These are phyloP conservation scores for Leccinum pachyderme DNA, from an alignment of 1,284 basidiomycete genomes.

Conservation along the genomic window DNA sequence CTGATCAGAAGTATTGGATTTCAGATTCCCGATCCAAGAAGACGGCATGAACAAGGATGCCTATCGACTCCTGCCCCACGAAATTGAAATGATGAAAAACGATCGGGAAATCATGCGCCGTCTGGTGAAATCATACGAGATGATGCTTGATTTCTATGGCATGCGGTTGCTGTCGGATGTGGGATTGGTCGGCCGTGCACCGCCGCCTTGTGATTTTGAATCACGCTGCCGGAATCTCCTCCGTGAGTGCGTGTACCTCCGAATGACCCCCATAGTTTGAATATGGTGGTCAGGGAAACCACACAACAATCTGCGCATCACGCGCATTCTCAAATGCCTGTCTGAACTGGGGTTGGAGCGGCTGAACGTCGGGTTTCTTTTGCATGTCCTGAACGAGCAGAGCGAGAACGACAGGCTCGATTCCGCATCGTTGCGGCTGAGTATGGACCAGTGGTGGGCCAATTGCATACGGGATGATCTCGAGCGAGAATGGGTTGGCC, in stretches of 20 bases:
- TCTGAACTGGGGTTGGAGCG: slow-evolving; percentile 66
- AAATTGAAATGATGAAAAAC: slow-evolving; percentile 58
- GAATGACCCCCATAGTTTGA: background rate
- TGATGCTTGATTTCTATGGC: slow-evolving; percentile 77
- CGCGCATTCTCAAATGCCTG: slow-evolving; percentile 73
- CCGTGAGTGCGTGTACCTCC: slow-evolving; percentile 43
- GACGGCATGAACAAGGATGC: slow-evolving; percentile 68
- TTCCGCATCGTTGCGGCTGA: slow-evolving; percentile 46
- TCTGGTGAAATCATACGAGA: slow-evolving; percentile 57
- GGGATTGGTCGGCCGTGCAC: slow-evolving; percentile 51
- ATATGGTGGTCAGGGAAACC: slow-evolving; percentile 43
- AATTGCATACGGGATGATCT: slow-evolving; percentile 64
- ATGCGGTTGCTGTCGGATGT: slow-evolving; percentile 59
- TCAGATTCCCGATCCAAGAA: slow-evolving; percentile 67
- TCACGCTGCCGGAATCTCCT: slow-evolving; percentile 62
- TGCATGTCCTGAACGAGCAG: slow-evolving; percentile 69
- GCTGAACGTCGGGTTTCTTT: slow-evolving; percentile 63
- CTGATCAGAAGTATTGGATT: background rate
- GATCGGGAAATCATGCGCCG: slow-evolving; percentile 50
- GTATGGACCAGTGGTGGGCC: slow-evolving; percentile 79
- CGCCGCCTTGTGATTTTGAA: slow-evolving; percentile 38
- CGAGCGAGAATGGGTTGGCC: slow-evolving; percentile 56
- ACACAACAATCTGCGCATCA: slow-evolving; percentile 77
- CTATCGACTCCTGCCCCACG: slow-evolving; percentile 63
- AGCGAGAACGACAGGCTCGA: slow-evolving; percentile 57